These are phyloP conservation scores for Naganishia albida DNA, from an alignment of 1,284 basidiomycete species.

Conservation along the genomic window DNA sequence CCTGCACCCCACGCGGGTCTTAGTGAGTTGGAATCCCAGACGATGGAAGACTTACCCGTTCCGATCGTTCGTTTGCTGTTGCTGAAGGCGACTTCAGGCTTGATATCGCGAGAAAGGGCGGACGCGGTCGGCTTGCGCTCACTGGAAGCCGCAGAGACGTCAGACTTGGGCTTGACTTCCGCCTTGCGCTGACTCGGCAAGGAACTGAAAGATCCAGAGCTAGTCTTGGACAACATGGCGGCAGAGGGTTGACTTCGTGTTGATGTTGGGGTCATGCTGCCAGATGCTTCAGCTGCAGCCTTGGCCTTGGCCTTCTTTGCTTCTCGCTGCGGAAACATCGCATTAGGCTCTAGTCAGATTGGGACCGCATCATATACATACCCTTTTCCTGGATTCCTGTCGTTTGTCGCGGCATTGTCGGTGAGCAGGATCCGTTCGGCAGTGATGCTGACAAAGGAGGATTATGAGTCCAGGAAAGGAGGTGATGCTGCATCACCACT, in stretches of 20 bases:
- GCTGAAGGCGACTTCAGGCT: conserved; percentile 12
- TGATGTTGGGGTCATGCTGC: background rate
- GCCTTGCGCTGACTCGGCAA: conserved; percentile 13
- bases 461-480: background rate
- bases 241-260: conserved; percentile 12
- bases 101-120: background rate
- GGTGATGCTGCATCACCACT: background rate
- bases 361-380: background rate
- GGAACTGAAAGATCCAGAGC: conserved; percentile 11
- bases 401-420: conserved; percentile 15
- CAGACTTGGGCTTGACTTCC: background rate
- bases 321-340: background rate
- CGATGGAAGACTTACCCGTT: background rate
- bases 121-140: conserved; percentile 6
- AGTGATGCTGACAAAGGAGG: conserved; percentile 14
- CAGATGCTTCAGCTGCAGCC: background rate
- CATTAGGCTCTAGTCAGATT: background rate
- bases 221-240: conserved; percentile 16
- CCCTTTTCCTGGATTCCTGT: conserved; percentile 24
- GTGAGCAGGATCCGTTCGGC: conserved; percentile 16
- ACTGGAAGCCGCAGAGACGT: background rate
- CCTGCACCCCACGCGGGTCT: background rate
- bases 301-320: conserved; percentile 11
- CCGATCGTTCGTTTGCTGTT: conserved; percentile 8
- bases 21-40: background rate